Evolutionary conservation across 2,329 filamentous ascomycete species (phyloP).

Genomic region (Verticillium klebahnii): DNA sequence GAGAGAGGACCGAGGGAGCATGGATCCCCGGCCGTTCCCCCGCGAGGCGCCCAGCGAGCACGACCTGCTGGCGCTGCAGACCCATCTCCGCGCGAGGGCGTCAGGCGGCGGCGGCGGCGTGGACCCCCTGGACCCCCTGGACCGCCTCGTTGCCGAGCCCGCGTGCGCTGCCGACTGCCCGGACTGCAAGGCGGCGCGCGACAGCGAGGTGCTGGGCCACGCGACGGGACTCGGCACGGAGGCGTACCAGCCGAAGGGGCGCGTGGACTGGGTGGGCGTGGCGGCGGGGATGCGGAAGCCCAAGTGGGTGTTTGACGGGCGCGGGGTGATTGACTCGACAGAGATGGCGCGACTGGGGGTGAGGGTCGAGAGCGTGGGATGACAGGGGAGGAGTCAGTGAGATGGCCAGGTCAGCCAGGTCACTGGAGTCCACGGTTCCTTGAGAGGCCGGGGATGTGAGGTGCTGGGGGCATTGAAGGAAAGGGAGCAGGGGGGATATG

Average conservation of each 20-base stretch:
- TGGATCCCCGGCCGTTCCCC: constrained; percentile 42
- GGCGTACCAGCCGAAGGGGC: constrained; percentile 42
- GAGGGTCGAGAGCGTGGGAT: background rate
- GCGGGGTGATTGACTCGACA: constrained; percentile 23
- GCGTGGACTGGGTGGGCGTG: constrained; percentile 47
- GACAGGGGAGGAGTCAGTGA: constrained; percentile 7
- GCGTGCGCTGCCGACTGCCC: constrained; percentile 40
- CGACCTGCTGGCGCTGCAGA: constrained; percentile 44
- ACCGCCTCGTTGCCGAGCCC: constrained; percentile 39
- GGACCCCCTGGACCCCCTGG: constrained; percentile 32
- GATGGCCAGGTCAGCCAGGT: no score
- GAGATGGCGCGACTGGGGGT: background rate
- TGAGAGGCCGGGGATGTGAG: no score
- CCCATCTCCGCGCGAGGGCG: constrained; percentile 31
- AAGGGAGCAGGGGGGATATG: background rate
- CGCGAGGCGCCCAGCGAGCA: constrained; percentile 30
- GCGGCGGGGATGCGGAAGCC: constrained; percentile 45
- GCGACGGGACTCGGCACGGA: constrained; percentile 36
- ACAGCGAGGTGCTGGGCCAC: constrained; percentile 30
- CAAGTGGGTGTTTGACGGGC: constrained; percentile 54
- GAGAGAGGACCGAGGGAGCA: constrained; percentile 15
- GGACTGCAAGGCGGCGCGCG: constrained; percentile 40
- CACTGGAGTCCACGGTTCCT: no score
- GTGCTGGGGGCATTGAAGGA: no score
- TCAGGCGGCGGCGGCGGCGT: constrained; percentile 15